A percentile compares a stretch with the other conserved stretches of the same genome.
These are phyloP conservation scores for Arabidopsis suecica DNA, from an alignment of 345 rosid species.

Conservation along the genomic window DNA sequence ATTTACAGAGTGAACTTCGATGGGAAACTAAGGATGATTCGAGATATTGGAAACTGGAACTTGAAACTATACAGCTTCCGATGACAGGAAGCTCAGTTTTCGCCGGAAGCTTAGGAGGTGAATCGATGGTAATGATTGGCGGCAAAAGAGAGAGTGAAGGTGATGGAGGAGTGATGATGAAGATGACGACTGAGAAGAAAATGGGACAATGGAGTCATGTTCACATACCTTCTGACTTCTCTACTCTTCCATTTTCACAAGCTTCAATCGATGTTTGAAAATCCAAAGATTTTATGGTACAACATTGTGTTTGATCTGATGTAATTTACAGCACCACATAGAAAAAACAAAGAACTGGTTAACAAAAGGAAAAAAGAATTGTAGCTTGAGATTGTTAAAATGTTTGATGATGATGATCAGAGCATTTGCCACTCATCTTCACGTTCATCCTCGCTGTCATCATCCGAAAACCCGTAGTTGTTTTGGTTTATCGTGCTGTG, in stretches of 20 bases:
- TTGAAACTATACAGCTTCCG: slow-evolving; percentile 43
- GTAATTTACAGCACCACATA: slow-evolving; percentile 6
- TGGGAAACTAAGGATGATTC: slow-evolving; percentile 24
- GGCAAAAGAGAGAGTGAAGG: slow-evolving; percentile 26
- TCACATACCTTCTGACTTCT: slow-evolving; percentile 23
- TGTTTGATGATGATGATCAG: slow-evolving; percentile 27
- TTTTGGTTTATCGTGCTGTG: slow-evolving; percentile 32
- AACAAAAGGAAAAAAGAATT: slow-evolving; percentile 13
- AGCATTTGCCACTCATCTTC: slow-evolving; percentile 81
- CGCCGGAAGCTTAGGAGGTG: slow-evolving; percentile 39
- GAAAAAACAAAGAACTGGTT: background rate
- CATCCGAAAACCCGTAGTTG: slow-evolving; percentile 20
- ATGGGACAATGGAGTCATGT: slow-evolving; percentile 22
- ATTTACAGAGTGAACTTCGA: background rate
- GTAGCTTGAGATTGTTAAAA: background rate
- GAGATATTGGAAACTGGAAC: slow-evolving; percentile 33
- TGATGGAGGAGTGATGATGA: slow-evolving; percentile 17
- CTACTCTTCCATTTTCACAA: slow-evolving; percentile 39
- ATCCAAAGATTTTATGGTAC: background rate
- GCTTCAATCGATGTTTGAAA: slow-evolving; percentile 40
- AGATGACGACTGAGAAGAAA: slow-evolving; percentile 20
- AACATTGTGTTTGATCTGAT: slow-evolving; percentile 18
- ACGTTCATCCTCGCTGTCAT: slow-evolving; percentile 28
- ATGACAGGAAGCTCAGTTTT: slow-evolving; percentile 41
- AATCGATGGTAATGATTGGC: slow-evolving; percentile 32